These are phyloP conservation scores for Umbelopsis sp. DNA, from an alignment of 192 early-diverging fungal genomes.

Conservation along the genomic window DNA sequence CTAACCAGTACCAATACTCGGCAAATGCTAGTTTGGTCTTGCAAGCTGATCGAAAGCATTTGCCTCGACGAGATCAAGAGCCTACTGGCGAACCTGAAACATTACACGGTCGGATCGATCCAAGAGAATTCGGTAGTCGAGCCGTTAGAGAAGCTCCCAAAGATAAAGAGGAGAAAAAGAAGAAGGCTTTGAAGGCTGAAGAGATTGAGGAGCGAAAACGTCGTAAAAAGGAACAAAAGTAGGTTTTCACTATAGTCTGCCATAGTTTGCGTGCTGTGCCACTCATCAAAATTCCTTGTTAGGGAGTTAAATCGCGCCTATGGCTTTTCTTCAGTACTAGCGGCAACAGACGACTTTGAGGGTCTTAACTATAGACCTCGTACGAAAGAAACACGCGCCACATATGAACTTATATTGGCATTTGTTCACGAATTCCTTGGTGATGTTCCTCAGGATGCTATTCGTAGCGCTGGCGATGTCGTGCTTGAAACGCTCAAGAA, in stretches of 20 bases:
- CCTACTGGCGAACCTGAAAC: constrained; percentile 96
- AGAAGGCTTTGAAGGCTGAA: constrained; percentile 52
- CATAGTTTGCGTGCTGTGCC: neutral
- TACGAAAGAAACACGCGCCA: constrained; percentile 85
- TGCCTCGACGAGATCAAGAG: constrained; percentile 85
- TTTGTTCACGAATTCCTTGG: constrained; percentile 81
- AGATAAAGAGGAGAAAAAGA: constrained; percentile 68
- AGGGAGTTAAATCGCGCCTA: constrained; percentile 57
- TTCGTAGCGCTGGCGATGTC: constrained; percentile 87
- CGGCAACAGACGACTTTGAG: constrained; percentile 88
- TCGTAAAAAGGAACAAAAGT: constrained; percentile 68
- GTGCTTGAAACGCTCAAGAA: constrained; percentile 83
- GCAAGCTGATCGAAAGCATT: constrained; percentile 81
- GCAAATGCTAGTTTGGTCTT: constrained; percentile 97
- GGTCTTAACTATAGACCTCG: constrained; percentile 84
- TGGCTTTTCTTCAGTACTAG: constrained; percentile 75
- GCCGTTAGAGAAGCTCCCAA: constrained; percentile 70
- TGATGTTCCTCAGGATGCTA: constrained; percentile 90
- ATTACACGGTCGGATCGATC: constrained; percentile 84
- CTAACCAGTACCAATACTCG: constrained; percentile 79
- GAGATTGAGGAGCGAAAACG: constrained; percentile 56
- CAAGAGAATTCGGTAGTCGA: constrained; percentile 82
- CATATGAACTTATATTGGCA: constrained; percentile 89
- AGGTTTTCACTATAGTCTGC: neutral
- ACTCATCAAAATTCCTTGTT: neutral